Percentiles rank a stretch among this genome's conserved stretches.
These are phyloP conservation scores for Calonectria pseudoreteaudii DNA, from an alignment of 2,329 filamentous ascomycete genomes.

Conservation along the genomic window DNA sequence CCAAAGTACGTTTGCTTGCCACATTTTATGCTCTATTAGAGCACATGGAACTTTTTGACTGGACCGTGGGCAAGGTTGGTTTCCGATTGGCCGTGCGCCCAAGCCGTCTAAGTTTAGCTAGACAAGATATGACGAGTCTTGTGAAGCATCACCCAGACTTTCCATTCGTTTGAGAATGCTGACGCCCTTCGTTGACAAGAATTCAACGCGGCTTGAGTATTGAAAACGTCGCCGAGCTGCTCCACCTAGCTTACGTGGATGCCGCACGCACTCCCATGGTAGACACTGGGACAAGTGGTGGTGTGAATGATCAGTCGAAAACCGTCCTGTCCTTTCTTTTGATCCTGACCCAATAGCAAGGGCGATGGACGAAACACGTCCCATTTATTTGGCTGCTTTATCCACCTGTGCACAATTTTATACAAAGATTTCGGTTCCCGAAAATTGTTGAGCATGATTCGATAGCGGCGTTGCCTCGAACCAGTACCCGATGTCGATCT, in stretches of 20 bases:
- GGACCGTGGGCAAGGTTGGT: constrained; percentile 30
- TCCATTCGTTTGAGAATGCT: constrained; percentile 31
- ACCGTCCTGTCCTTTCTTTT: not conserved
- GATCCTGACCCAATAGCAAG: not conserved
- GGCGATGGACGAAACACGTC: not conserved
- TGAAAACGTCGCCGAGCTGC: not conserved
- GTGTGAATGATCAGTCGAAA: not conserved
- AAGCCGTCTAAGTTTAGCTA: constrained; percentile 32
- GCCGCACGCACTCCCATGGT: not conserved
- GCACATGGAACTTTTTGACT: constrained; percentile 35
- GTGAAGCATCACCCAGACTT: constrained; percentile 28
- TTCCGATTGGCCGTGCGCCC: constrained; percentile 16
- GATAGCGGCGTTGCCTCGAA: not conserved
- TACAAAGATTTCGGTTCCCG: not conserved
- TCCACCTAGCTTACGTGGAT: constrained; percentile 22
- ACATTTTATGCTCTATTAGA: constrained; percentile 11
- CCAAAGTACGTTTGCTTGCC: not conserved
- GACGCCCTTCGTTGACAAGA: constrained; percentile 14
- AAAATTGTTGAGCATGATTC: not conserved
- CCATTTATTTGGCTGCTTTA: not conserved
- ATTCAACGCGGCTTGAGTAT: not conserved
- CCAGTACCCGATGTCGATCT: not conserved
- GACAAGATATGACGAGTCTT: constrained; percentile 30
- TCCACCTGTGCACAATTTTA: not conserved
- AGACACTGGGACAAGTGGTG: constrained; percentile 8